These are phyloP conservation scores for Naegleria gruberi DNA, from an alignment of 208 protist species.

Conservation along the genomic window DNA sequence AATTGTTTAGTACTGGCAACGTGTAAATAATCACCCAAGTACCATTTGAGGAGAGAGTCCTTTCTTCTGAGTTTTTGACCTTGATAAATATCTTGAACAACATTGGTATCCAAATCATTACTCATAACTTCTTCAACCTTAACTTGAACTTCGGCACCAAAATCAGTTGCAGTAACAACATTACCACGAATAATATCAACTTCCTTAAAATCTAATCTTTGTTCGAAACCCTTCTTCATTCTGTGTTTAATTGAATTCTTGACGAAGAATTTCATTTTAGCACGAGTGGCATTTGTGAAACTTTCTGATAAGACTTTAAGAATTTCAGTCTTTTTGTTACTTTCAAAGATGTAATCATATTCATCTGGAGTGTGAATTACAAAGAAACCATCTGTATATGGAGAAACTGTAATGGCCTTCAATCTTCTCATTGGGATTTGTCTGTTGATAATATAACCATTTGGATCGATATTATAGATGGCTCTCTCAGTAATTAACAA, in stretches of 20 bases:
- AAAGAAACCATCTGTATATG: slow-evolving; percentile 21
- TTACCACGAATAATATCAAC: background rate
- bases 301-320: background rate
- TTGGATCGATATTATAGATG: slow-evolving; percentile 2
- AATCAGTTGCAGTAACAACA: background rate
- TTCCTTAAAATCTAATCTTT: background rate
- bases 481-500: background rate
- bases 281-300: background rate
- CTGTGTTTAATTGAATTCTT: background rate
- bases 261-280: background rate
- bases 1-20: background rate
- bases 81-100: slow-evolving; percentile 21
- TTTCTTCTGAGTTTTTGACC: slow-evolving; percentile 16
- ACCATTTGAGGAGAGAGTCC: background rate
- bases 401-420: background rate
- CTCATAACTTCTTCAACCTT: slow-evolving; percentile 18
- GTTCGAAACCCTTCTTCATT: background rate
- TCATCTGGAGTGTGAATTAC: background rate
- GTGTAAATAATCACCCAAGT: slow-evolving; percentile 18
- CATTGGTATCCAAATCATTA: background rate
- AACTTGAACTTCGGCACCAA: slow-evolving; percentile 1
- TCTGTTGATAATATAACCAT: slow-evolving; percentile 15
- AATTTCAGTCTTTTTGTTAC: slow-evolving; percentile 22
- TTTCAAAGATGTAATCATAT: slow-evolving; percentile 17
- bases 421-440: background rate